phyloP scores from a whole-genome alignment of 352 stramenopile species.

The Pythium apleroticum region DNA sequence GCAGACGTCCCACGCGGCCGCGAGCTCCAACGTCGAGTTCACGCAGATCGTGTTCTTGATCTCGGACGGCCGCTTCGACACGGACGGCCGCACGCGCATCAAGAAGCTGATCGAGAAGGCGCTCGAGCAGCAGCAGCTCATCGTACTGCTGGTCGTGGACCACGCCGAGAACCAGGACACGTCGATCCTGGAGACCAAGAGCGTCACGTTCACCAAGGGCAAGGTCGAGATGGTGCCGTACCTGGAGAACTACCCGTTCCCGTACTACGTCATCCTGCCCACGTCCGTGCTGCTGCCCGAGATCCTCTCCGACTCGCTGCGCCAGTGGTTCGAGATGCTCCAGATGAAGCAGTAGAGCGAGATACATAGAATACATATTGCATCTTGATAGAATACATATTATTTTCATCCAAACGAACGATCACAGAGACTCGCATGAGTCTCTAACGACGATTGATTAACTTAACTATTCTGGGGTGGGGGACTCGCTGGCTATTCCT shows the following conservation, averaged over 20 bases:
- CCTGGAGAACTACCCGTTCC: conserved; percentile 99
- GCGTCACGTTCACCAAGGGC: conserved; percentile 95
- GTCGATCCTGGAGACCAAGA: conserved; percentile 98
- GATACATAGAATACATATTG: conserved; percentile 12
- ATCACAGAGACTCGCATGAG: too few relatives aligned
- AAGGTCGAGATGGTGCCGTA: conserved; percentile 97
- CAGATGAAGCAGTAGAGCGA: conserved; percentile 68
- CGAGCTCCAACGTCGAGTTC: conserved; percentile 54
- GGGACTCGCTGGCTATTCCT: conserved; percentile 42
- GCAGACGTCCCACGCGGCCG: conserved; percentile 46
- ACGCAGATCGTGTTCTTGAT: conserved; percentile 99
- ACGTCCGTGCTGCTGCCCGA: conserved; percentile 96
- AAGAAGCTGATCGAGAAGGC: conserved; percentile 96
- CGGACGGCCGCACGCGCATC: conserved; percentile 93
- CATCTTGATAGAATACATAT: conserved; percentile 6
- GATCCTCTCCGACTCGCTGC: conserved; percentile 98
- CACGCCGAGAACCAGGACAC: conserved; percentile 70
- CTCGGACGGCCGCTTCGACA: conserved; percentile 98
- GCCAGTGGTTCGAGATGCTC: conserved; percentile 99
- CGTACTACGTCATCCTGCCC: conserved; percentile 98
- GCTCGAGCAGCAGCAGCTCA: conserved; percentile 96
- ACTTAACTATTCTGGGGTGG: too few relatives aligned
- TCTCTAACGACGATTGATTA: background rate
- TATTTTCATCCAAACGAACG: background rate
- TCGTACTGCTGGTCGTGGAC: conserved; percentile 98